Percentiles rank a stretch among this genome's conserved stretches.
Conservation (phyloP, 345 rosid species). For the Diplotaxis tenuifolia region DNA sequence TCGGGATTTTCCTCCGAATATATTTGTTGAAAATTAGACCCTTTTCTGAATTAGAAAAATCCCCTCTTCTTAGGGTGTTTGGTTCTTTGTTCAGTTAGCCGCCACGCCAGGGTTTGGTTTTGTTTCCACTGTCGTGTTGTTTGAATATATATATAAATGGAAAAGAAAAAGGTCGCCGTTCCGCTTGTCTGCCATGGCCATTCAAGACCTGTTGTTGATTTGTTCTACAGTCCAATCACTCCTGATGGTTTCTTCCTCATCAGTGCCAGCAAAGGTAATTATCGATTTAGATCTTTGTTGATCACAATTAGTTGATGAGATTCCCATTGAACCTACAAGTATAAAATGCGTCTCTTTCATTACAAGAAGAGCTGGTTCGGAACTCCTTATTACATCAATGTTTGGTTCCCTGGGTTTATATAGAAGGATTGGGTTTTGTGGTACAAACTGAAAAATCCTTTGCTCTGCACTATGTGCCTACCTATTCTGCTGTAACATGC, state of each 20-base stretch:
- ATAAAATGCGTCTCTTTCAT: neutral
- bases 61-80: too few relatives aligned
- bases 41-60: too few relatives aligned
- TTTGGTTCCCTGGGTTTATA: neutral
- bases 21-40: slow-evolving; percentile 11
- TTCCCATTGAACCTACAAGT: neutral
- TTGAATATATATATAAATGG: slow-evolving; percentile 29
- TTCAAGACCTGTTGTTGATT: slow-evolving; percentile 80
- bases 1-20: neutral
- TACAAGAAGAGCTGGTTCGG: neutral
- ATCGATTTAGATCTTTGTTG: too few relatives aligned
- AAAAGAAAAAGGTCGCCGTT: slow-evolving; percentile 64
- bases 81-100: too few relatives aligned
- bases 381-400: too few relatives aligned
- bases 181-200: slow-evolving; percentile 83
- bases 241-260: slow-evolving; percentile 82
- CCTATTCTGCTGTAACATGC: too few relatives aligned
- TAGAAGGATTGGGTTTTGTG: neutral
- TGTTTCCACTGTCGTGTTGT: neutral
- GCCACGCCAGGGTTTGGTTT: neutral
- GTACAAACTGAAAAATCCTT: neutral
- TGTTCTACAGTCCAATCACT: slow-evolving; percentile 67
- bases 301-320: neutral
- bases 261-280: slow-evolving; percentile 74
- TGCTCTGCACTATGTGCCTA: neutral